phyloP scores from a whole-genome alignment of 371 early-diverging fungal genomes.

The Mucor ambiguus region DNA sequence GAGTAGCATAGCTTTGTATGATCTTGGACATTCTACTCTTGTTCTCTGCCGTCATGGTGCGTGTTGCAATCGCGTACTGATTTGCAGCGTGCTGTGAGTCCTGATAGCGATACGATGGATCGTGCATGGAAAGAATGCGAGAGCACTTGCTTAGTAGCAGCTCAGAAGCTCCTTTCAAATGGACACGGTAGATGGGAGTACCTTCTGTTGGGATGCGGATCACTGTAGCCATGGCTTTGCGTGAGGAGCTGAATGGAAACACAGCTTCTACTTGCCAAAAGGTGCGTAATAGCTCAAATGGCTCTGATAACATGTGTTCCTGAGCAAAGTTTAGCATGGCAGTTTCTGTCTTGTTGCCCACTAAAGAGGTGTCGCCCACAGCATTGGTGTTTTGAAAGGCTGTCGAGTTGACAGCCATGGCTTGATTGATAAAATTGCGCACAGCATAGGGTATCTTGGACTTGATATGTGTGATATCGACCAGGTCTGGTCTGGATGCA shows the following conservation, averaged over 20 bases:
- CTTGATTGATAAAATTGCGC: slow-evolving; percentile 57
- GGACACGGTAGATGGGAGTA: slow-evolving; percentile 53
- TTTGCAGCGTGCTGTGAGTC: slow-evolving; percentile 8
- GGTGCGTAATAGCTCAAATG: slow-evolving; percentile 49
- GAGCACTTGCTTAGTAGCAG: slow-evolving; percentile 56
- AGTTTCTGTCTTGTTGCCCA: slow-evolving; percentile 86
- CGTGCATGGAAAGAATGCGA: slow-evolving; percentile 45
- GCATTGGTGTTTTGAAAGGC: slow-evolving; percentile 70
- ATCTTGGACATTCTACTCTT: slow-evolving; percentile 50
- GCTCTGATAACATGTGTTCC: slow-evolving; percentile 48
- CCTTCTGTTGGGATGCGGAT: slow-evolving; percentile 47
- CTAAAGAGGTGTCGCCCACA: slow-evolving; percentile 53
- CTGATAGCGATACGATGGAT: slow-evolving; percentile 24
- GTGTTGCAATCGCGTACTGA: slow-evolving; percentile 44
- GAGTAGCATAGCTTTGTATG: slow-evolving; percentile 67
- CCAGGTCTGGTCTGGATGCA: slow-evolving; percentile 35
- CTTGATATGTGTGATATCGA: slow-evolving; percentile 37
- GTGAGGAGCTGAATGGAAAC: slow-evolving; percentile 80
- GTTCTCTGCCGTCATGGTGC: slow-evolving; percentile 52
- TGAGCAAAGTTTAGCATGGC: slow-evolving; percentile 74
- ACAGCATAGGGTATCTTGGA: slow-evolving; percentile 45
- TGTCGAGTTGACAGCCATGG: slow-evolving; percentile 78
- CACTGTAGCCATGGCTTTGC: slow-evolving; percentile 86
- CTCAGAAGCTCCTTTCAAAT: slow-evolving; percentile 89
- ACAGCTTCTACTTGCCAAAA: slow-evolving; percentile 57